phyloP scores from a whole-genome alignment of 768 basidiomycete species.

The Serendipita indica region DNA sequence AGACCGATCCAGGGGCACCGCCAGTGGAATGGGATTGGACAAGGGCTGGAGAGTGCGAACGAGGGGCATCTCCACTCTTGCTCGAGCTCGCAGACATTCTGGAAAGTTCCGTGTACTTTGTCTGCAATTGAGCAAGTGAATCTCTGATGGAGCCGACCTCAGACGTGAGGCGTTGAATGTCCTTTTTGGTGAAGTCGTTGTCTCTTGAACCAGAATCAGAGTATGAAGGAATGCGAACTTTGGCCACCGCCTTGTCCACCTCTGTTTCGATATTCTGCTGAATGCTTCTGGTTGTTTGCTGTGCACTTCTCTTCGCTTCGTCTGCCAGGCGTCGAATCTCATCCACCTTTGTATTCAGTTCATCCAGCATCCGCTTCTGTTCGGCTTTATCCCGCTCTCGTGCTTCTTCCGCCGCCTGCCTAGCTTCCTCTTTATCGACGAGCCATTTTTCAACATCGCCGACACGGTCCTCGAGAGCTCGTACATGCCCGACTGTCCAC shows the following conservation, averaged over 20 bases:
- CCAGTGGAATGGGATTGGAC: constrained; percentile 13
- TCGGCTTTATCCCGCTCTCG: constrained; percentile 20
- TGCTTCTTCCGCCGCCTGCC: constrained; percentile 15
- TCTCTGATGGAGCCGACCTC: constrained; percentile 11
- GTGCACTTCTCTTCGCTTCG: background rate
- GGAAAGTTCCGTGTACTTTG: constrained; percentile 24
- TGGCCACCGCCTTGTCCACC: background rate
- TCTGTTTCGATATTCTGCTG: background rate
- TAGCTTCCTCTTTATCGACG: constrained; percentile 60
- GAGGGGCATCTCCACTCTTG: constrained; percentile 11
- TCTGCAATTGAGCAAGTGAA: constrained; percentile 23
- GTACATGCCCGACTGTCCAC: constrained; percentile 79
- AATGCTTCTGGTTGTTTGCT: background rate
- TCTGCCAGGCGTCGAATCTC: constrained; percentile 45
- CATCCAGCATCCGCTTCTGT: constrained; percentile 27
- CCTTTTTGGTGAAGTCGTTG: background rate
- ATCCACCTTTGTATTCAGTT: constrained; percentile 50
- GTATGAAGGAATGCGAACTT: background rate
- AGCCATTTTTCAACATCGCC: constrained; percentile 83
- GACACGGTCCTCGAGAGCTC: constrained; percentile 83
- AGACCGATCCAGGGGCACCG: constrained; percentile 10
- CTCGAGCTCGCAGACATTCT: background rate
- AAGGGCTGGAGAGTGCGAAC: constrained; percentile 8
- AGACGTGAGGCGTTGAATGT: background rate
- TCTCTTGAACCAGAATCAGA: background rate